Percentiles rank a stretch among this genome's conserved stretches.
Conservation (phyloP, 176 grass and related monocot genomes). For the Carex parvula region DNA sequence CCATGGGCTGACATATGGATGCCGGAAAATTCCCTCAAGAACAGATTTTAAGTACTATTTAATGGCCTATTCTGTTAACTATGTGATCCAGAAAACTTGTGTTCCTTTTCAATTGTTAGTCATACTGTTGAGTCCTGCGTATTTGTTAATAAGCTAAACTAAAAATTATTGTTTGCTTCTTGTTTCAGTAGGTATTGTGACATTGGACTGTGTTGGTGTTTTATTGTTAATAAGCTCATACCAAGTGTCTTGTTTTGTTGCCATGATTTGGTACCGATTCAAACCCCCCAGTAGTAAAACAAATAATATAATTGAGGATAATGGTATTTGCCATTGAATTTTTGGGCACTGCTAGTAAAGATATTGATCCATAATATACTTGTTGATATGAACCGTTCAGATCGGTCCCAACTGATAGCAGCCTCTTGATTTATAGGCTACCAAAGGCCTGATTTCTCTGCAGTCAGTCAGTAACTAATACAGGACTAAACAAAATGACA, state of each 20-base stretch:
- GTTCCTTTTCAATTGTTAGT: conserved; percentile 11
- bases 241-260: background rate
- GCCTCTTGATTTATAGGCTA: too few species aligned
- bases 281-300: background rate
- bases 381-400: too few species aligned
- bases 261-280: background rate
- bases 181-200: conserved; percentile 3
- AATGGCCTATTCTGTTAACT: conserved; percentile 2
- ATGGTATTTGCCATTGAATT: background rate
- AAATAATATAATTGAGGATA: background rate
- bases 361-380: too few species aligned
- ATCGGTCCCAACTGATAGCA: too few species aligned
- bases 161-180: background rate
- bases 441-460: too few species aligned
- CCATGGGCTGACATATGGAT: conserved; percentile 28
- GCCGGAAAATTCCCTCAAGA: background rate
- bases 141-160: conserved; percentile 22
- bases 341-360: background rate
- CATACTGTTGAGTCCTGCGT: background rate
- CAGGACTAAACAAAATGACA: too few species aligned
- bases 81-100: background rate
- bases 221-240: background rate
- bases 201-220: background rate
- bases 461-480: too few species aligned
- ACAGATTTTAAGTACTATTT: background rate